phyloP scores from a whole-genome alignment of 345 rosid genomes.

The Eucalyptus pumila region DNA sequence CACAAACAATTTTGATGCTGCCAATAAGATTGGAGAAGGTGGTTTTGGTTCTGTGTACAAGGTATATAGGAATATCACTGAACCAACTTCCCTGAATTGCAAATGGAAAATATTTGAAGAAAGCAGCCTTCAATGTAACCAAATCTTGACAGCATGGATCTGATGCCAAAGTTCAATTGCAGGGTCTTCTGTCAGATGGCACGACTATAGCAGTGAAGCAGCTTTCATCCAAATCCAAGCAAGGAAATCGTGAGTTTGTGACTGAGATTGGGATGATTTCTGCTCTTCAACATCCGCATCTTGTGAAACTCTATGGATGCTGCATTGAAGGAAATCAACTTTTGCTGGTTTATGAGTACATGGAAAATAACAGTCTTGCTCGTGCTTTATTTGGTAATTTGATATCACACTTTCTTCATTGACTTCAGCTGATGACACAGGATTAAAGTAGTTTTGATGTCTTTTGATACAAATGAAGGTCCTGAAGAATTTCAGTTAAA shows the following conservation, averaged over 20 bases:
- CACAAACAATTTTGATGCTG: background rate
- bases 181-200: background rate
- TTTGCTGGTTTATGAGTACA: background rate
- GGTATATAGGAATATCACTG: background rate
- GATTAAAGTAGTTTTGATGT: background rate
- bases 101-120: background rate
- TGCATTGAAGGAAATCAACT: background rate
- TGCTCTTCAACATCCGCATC: background rate
- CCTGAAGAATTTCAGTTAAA: background rate
- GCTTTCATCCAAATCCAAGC: background rate
- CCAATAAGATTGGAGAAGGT: background rate
- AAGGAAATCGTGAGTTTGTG: background rate
- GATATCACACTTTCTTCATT: background rate
- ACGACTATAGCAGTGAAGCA: background rate
- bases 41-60: background rate
- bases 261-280: conserved; percentile 4
- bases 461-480: background rate
- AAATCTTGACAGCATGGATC: background rate
- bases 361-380: conserved; percentile 3
- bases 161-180: background rate
- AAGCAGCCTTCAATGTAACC: background rate
- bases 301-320: background rate
- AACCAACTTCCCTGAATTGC: background rate
- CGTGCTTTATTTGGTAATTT: background rate
- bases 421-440: background rate